phyloP scores from a whole-genome alignment of 495 filamentous ascomycete genomes.

The Aspergillus hancockii region DNA sequence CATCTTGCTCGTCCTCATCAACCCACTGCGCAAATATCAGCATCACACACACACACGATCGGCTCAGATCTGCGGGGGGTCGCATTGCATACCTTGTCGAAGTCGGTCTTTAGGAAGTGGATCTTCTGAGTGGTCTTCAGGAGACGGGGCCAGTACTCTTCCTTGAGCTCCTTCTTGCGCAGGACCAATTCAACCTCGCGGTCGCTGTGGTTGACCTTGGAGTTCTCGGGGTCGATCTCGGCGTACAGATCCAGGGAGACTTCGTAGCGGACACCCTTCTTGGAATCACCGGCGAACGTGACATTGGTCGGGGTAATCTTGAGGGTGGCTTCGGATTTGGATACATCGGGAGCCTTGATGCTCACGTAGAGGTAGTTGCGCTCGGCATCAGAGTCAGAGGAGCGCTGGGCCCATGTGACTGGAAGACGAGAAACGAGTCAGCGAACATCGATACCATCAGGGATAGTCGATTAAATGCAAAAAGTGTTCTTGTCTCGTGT shows the following conservation, averaged over 20 bases:
- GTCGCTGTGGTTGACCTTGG: slow-evolving; percentile 78
- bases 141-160: slow-evolving; percentile 91
- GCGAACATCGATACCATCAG: slow-evolving; percentile 8
- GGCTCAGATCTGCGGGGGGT: neutral
- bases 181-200: slow-evolving; percentile 87
- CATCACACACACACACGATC: neutral
- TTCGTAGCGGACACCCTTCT: slow-evolving; percentile 79
- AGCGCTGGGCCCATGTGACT: slow-evolving; percentile 99
- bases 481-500: neutral
- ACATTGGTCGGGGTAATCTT: slow-evolving; percentile 77
- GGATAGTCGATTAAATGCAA: neutral
- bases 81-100: slow-evolving; percentile 74
- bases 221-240: slow-evolving; percentile 83
- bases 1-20: slow-evolving; percentile 98
- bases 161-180: slow-evolving; percentile 91
- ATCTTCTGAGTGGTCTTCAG: slow-evolving; percentile 85
- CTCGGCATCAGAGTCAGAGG: slow-evolving; percentile 70
- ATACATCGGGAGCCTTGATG: slow-evolving; percentile 81
- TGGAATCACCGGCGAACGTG: slow-evolving; percentile 77
- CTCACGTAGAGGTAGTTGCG: slow-evolving; percentile 94
- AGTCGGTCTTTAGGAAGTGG: slow-evolving; percentile 98
- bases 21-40: slow-evolving; percentile 70
- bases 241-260: slow-evolving; percentile 86
- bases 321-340: slow-evolving; percentile 66
- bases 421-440: slow-evolving; percentile 22